These are phyloP conservation scores for Solanum hybrid DNA, from an alignment of 305 asterid species.

Conservation along the genomic window DNA sequence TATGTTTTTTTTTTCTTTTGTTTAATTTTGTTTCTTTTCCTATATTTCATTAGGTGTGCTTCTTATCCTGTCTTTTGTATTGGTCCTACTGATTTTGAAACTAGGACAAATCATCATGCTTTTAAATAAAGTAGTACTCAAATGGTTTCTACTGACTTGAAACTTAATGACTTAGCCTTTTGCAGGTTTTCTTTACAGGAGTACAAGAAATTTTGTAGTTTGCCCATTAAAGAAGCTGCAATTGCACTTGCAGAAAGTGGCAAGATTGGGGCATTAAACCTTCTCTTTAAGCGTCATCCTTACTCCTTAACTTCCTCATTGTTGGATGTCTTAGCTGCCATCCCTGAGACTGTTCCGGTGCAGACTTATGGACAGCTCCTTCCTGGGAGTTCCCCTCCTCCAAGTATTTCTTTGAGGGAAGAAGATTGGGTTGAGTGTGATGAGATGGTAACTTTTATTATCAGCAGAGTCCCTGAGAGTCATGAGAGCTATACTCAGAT, in stretches of 20 bases:
- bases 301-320: slow-evolving; percentile 64
- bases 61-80: background rate
- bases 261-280: slow-evolving; percentile 92
- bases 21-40: background rate
- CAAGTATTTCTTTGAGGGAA: slow-evolving; percentile 54
- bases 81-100: background rate
- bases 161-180: slow-evolving; percentile 57
- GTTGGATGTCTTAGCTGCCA: slow-evolving; percentile 89
- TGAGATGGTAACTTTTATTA: slow-evolving; percentile 39
- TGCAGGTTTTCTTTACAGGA: slow-evolving; percentile 92
- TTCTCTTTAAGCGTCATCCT: slow-evolving; percentile 88
- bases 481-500: slow-evolving; percentile 36
- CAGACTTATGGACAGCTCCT: slow-evolving; percentile 85
- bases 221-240: slow-evolving; percentile 67
- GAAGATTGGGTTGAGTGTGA: slow-evolving; percentile 97
- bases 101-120: background rate
- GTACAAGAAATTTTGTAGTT: slow-evolving; percentile 63
- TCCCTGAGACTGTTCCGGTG: slow-evolving; percentile 96
- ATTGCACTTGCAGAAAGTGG: slow-evolving; percentile 76
- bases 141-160: slow-evolving; percentile 45
- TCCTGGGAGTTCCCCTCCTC: slow-evolving; percentile 76
- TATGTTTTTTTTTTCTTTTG: background rate
- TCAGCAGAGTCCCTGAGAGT: slow-evolving; percentile 33
- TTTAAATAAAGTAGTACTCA: slow-evolving; percentile 6
- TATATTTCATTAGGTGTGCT: background rate